A percentile compares a stretch with the other conserved stretches of the same genome.
Conservation (phyloP, 345 rosid species). For the Bruguiera sexangula region DNA sequence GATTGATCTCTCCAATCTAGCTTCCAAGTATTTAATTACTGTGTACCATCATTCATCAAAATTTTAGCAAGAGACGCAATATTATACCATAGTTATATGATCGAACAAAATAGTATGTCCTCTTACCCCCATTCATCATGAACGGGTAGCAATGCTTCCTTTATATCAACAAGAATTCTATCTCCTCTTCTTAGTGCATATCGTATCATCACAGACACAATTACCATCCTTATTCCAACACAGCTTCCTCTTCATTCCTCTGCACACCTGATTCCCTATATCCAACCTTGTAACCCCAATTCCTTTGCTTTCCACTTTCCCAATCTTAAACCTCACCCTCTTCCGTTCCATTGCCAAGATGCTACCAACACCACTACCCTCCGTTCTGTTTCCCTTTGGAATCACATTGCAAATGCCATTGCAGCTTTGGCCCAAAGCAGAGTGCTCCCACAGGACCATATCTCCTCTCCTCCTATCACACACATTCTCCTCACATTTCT, state of each 20-base stretch:
- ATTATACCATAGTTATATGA: too few relatives aligned
- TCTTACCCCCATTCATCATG: too few relatives aligned
- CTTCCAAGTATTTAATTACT: too few relatives aligned
- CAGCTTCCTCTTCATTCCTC: not conserved
- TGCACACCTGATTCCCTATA: not conserved
- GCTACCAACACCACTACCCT: not conserved
- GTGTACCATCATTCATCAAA: too few relatives aligned
- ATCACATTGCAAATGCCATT: not conserved
- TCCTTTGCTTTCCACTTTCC: not conserved
- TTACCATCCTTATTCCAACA: not conserved
- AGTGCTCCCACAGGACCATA: slow-evolving; percentile 28
- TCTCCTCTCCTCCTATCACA: not conserved
- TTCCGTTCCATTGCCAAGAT: slow-evolving; percentile 17
- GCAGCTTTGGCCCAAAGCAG: not conserved
- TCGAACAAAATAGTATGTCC: too few relatives aligned
- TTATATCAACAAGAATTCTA: too few relatives aligned
- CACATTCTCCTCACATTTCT: not conserved
- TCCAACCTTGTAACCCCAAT: not conserved
- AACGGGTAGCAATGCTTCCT: too few relatives aligned
- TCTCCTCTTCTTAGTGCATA: too few relatives aligned
- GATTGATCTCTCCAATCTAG: too few relatives aligned
- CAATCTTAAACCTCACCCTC: slow-evolving; percentile 25
- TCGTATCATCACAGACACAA: not conserved
- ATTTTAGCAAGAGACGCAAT: too few relatives aligned
- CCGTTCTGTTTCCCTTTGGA: not conserved